phyloP scores from a whole-genome alignment of 2,329 filamentous ascomycete species.

The Atkinsonella hypoxylon region DNA sequence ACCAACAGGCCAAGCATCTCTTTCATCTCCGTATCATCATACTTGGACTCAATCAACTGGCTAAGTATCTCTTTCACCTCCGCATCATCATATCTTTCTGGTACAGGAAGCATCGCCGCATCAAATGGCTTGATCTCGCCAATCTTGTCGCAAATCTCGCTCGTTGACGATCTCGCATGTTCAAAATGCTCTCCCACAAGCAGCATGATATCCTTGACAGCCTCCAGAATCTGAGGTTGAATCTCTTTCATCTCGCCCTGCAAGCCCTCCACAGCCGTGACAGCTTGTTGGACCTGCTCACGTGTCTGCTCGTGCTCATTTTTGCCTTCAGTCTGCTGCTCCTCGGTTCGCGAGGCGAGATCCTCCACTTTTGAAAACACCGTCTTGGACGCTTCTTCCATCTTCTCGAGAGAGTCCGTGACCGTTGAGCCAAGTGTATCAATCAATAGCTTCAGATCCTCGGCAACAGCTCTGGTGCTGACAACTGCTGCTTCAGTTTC shows the following conservation, averaged over 20 bases:
- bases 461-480: slow-evolving; percentile 66
- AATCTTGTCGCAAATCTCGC: slow-evolving; percentile 44
- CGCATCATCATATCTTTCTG: slow-evolving; percentile 37
- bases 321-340: slow-evolving; percentile 61
- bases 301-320: slow-evolving; percentile 73
- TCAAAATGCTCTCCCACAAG: slow-evolving; percentile 82
- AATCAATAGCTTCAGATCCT: slow-evolving; percentile 77
- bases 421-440: slow-evolving; percentile 74
- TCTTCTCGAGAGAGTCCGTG: slow-evolving; percentile 73
- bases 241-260: slow-evolving; percentile 71
- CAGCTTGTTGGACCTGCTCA: slow-evolving; percentile 64
- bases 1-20: slow-evolving; percentile 15
- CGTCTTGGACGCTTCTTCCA: slow-evolving; percentile 76
- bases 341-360: slow-evolving; percentile 62
- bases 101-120: slow-evolving; percentile 41
- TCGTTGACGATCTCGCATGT: slow-evolving; percentile 59
- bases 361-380: slow-evolving; percentile 77
- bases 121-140: slow-evolving; percentile 50
- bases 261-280: slow-evolving; percentile 60
- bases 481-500: slow-evolving; percentile 63
- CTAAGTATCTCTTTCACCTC: slow-evolving; percentile 16
- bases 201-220: slow-evolving; percentile 73
- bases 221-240: slow-evolving; percentile 78
- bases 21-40: slow-evolving; percentile 15
- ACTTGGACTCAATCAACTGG: slow-evolving; percentile 15